Evolutionary conservation across 2,329 filamentous ascomycete genomes (phyloP).

Genomic region (Alternaria triticimaculans): DNA sequence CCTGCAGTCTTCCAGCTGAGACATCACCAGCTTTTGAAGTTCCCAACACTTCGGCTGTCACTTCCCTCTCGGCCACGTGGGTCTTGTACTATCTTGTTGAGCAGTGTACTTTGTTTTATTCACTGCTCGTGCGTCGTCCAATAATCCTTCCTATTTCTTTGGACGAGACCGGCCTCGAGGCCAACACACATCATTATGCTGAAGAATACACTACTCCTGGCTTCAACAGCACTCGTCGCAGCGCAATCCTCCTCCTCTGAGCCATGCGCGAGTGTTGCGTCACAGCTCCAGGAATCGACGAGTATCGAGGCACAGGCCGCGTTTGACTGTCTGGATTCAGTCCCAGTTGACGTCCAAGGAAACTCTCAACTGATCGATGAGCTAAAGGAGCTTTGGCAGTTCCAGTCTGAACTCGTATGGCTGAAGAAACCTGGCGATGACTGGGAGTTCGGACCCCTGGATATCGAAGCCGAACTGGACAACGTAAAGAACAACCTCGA

Average conservation of each 20-base stretch:
- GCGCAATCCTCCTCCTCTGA: constrained; percentile 21
- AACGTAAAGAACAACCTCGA: constrained; percentile 39
- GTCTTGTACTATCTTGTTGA: background rate
- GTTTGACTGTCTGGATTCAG: constrained; percentile 39
- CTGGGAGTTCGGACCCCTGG: constrained; percentile 42
- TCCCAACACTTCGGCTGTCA: background rate
- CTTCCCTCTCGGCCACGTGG: background rate
- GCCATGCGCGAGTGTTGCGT: constrained; percentile 29
- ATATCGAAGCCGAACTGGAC: constrained; percentile 45
- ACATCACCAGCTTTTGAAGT: constrained; percentile 2
- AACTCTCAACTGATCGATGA: constrained; percentile 37
- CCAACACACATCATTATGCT: constrained; percentile 10
- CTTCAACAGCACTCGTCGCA: constrained; percentile 18
- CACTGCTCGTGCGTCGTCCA: background rate
- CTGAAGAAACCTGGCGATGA: constrained; percentile 43
- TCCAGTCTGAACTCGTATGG: constrained; percentile 46
- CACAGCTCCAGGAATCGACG: background rate
- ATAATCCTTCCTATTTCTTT: background rate
- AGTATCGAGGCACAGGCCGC: constrained; percentile 27
- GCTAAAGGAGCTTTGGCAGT: constrained; percentile 40
- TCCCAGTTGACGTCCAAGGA: constrained; percentile 38
- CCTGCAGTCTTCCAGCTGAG: constrained; percentile 10
- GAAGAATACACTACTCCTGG: constrained; percentile 18
- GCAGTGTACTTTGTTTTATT: background rate
- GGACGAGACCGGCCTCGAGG: background rate